Base-by-base conservation (phyloP, 306 rosid genomes). In the Sicyos baderoa region DNA sequence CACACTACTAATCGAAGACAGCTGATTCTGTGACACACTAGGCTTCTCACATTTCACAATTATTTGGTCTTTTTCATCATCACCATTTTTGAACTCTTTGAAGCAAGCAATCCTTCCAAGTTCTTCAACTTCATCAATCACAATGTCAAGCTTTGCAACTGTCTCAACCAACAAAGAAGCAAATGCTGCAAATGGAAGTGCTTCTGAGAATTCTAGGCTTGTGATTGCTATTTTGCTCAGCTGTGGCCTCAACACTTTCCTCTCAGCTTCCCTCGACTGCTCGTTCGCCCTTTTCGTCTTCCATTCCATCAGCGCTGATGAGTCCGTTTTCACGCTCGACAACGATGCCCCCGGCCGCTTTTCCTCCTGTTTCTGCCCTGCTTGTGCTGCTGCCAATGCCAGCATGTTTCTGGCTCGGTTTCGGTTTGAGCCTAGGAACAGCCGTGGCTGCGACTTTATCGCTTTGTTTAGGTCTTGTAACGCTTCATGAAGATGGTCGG, bases 141-240 rank as follows among this genome's bases (percentile, higher is more conserved):
- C 87, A 74, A 61, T 72, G 65, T 93, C 98, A 19, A 93, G 84
- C 80, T 89, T 93, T 1, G 97, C 98, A 62, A 87, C 98, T 0
- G 85, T 86, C 82, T 93, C 98, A 71, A 89, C 98, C 22, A 93
- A 86, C 84, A 89, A 72, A n/a, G 97, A 86, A 19, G 98, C 97
- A 75, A 93, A 93, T 16, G 97, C 97, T 50, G 98, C 98, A 72
- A 93, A 84, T 4, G 97, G 98, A 78, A 89, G 96, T 42, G 98
- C 98, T 74, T 93, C 97, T 14, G 97, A 89, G 85, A 93, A 93
- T 76, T 93, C 98, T 17, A 93, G 87, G 82, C 96, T 77, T 18
- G 96, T 93, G 73, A 86, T 88, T 1, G 88, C 97, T 25, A 88
- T 85, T 70, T 88, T 90, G 76, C 97, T 89, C 70, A 88, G 25